These are phyloP conservation scores for Umbilicaria muhlenbergii DNA, from an alignment of 495 filamentous ascomycete genomes.

Conservation along the genomic window DNA sequence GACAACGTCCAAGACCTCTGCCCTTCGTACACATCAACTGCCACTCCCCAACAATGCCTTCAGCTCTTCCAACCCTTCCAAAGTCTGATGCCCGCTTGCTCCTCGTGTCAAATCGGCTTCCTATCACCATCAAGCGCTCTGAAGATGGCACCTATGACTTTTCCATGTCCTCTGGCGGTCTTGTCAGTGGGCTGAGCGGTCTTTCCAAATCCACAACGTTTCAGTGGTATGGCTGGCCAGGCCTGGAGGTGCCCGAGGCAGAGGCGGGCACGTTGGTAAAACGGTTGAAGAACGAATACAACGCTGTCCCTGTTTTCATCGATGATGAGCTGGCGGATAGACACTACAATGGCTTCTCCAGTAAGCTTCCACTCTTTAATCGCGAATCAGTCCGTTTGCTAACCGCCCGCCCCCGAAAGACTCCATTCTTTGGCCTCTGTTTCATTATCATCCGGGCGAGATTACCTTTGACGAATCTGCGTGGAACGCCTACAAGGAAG, in stretches of 20 bases:
- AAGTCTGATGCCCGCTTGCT: slow-evolving; percentile 34
- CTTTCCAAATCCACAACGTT: slow-evolving; percentile 83
- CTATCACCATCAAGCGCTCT: slow-evolving; percentile 84
- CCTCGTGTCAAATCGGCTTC: slow-evolving; percentile 82
- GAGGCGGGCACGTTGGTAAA: slow-evolving; percentile 47
- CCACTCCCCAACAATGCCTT: background rate
- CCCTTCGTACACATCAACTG: no score
- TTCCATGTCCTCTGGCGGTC: slow-evolving; percentile 86
- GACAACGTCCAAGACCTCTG: no score
- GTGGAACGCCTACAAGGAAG: slow-evolving; percentile 76
- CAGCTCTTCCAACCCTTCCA: background rate
- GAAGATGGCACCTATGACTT: slow-evolving; percentile 76
- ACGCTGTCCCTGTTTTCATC: slow-evolving; percentile 61
- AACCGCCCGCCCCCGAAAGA: slow-evolving; percentile 36
- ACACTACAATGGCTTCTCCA: slow-evolving; percentile 79
- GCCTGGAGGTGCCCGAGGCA: slow-evolving; percentile 62
- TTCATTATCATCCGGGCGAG: slow-evolving; percentile 92
- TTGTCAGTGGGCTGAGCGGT: slow-evolving; percentile 82
- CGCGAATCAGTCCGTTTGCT: background rate
- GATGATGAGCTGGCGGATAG: slow-evolving; percentile 64
- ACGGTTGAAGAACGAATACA: slow-evolving; percentile 56
- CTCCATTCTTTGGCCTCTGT: slow-evolving; percentile 86
- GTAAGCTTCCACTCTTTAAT: slow-evolving; percentile 31
- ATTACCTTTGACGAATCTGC: slow-evolving; percentile 76
- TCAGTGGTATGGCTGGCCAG: slow-evolving; percentile 97